Conservation (phyloP, 139 green algal genomes). For the Nannochloris sp. region DNA sequence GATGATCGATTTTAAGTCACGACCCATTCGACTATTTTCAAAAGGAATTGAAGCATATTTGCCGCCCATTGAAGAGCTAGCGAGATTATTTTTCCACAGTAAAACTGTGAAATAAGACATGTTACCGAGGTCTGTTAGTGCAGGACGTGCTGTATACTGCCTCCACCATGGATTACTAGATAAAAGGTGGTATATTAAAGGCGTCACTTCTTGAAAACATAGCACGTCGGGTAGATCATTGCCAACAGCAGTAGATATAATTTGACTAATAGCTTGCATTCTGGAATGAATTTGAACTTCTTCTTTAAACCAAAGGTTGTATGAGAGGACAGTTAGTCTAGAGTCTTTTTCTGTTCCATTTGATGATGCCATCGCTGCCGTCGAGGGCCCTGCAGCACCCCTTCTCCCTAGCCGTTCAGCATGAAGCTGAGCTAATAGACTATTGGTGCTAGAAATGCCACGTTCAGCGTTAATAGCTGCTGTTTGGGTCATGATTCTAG, state of each 20-base stretch:
- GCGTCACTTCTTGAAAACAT: conserved; percentile 58
- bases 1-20: conserved; percentile 13
- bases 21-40: conserved; percentile 43
- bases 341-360: neutral
- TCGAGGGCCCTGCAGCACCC: neutral
- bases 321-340: conserved; percentile 24
- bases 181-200: conserved; percentile 26
- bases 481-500: neutral
- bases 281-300: conserved; percentile 39
- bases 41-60: conserved; percentile 16
- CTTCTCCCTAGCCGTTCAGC: conserved; percentile 24
- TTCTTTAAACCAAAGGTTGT: conserved; percentile 56
- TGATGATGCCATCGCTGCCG: neutral
- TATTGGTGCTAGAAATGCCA: conserved; percentile 11
- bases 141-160: conserved; percentile 18
- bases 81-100: conserved; percentile 22
- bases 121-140: neutral
- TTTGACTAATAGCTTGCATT: conserved; percentile 44
- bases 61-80: neutral
- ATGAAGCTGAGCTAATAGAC: conserved; percentile 33
- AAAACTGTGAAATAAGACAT: conserved; percentile 52
- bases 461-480: neutral
- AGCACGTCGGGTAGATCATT: conserved; percentile 37
- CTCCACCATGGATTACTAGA: conserved; percentile 30
- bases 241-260: conserved; percentile 18